Evolutionary conservation across 1,139 yeast species (phyloP).

Genomic region (Saccharomycopsis crataegensis): DNA sequence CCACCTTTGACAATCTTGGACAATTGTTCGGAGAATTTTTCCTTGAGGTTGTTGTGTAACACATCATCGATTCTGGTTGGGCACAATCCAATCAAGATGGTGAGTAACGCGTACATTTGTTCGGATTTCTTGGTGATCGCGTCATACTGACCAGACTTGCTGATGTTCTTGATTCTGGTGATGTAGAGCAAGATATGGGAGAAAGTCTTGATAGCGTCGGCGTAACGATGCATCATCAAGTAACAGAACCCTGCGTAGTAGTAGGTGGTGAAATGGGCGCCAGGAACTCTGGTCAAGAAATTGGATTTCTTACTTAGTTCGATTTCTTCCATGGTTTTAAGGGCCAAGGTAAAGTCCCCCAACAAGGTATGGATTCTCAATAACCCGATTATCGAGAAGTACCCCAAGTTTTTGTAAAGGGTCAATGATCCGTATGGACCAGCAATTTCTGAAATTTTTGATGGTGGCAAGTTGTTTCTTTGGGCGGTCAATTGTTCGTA

Average conservation of each 20-base stretch:
- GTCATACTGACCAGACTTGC: constrained; percentile 38
- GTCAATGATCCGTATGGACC: constrained; percentile 38
- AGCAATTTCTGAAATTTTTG: constrained; percentile 28
- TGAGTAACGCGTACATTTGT: constrained; percentile 43
- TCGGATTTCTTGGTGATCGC: constrained; percentile 40
- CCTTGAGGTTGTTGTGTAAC: constrained; percentile 36
- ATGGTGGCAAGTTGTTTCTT: constrained; percentile 29
- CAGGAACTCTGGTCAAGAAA: constrained; percentile 37
- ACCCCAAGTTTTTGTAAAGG: constrained; percentile 40
- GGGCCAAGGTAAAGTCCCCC: constrained; percentile 42
- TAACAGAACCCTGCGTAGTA: constrained; percentile 45
- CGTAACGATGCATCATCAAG: constrained; percentile 41
- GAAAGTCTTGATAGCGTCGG: constrained; percentile 42
- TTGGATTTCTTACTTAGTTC: constrained; percentile 35
- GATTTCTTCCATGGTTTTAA: constrained; percentile 40
- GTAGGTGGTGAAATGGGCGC: constrained; percentile 42
- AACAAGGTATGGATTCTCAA: constrained; percentile 40
- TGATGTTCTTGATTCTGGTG: constrained; percentile 38
- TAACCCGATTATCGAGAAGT: constrained; percentile 40
- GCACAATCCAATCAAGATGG: constrained; percentile 37
- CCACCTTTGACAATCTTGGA: constrained; percentile 37
- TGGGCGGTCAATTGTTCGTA: constrained; percentile 35
- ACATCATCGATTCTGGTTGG: constrained; percentile 41
- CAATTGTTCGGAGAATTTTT: constrained; percentile 40
- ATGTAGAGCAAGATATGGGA: constrained; percentile 39